phyloP scores from a whole-genome alignment of 306 rosid genomes.

The Glycine tomentella region DNA sequence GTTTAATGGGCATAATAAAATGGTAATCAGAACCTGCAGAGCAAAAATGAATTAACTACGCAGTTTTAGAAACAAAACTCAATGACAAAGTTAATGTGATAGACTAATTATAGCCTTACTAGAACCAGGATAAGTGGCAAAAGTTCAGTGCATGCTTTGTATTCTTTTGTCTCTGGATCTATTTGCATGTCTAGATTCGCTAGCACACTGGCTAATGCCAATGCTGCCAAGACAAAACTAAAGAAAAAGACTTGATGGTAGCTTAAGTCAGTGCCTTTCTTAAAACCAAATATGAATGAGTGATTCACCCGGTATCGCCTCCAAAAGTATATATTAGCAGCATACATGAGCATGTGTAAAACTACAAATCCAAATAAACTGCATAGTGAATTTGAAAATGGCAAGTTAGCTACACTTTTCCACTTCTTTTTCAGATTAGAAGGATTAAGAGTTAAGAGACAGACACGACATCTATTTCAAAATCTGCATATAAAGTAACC shows the following conservation, averaged over 20 bases:
- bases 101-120: conserved; percentile 47
- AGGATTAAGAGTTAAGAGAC: neutral
- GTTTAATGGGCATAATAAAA: conserved; percentile 70
- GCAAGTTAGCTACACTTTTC: neutral
- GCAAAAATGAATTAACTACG: conserved; percentile 13
- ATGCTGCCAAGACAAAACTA: conserved; percentile 55
- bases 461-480: neutral
- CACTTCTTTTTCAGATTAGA: neutral
- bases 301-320: conserved; percentile 65
- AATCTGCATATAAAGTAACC: conserved; percentile 48
- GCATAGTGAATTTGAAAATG: conserved; percentile 45
- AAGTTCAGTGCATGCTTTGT: conserved; percentile 63
- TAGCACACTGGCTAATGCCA: conserved; percentile 68
- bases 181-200: conserved; percentile 79
- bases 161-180: conserved; percentile 62
- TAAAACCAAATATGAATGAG: conserved; percentile 80
- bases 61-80: neutral
- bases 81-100: conserved; percentile 7
- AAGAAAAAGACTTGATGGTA: conserved; percentile 61
- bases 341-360: conserved; percentile 76
- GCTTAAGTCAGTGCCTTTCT: conserved; percentile 69
- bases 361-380: conserved; percentile 74
- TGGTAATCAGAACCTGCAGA: conserved; percentile 52
- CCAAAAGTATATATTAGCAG: conserved; percentile 68
- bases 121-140: conserved; percentile 64